Percentiles rank a stretch among this genome's conserved stretches.
Evolutionary conservation across 2,329 filamentous ascomycete genomes (phyloP).

Genomic region (Penicillium sp.): DNA sequence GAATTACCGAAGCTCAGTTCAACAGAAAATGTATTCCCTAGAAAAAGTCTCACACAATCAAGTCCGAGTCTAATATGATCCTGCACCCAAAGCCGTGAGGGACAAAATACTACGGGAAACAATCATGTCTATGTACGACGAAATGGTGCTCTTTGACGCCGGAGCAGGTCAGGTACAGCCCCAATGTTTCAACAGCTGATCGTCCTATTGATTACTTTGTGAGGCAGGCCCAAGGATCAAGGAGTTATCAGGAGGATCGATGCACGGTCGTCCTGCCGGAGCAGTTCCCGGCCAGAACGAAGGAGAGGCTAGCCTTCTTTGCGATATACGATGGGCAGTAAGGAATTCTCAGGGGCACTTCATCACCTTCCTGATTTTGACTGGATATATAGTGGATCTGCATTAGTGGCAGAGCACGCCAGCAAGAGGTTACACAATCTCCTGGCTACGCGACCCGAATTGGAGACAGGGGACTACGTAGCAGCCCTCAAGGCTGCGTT

Average conservation of each 20-base stretch:
- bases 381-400: constrained; percentile 27
- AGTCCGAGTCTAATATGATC: constrained; percentile 2
- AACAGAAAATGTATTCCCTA: neutral
- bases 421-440: constrained; percentile 27
- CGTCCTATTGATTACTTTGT: neutral
- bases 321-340: constrained; percentile 40
- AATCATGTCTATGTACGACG: constrained; percentile 25
- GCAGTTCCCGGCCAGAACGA: constrained; percentile 28
- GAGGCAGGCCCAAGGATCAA: constrained; percentile 30
- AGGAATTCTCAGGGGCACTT: constrained; percentile 6
- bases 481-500: constrained; percentile 32
- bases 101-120: constrained; percentile 23
- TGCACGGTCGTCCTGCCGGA: constrained; percentile 29
- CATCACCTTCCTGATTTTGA: constrained; percentile 6
- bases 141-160: constrained; percentile 30
- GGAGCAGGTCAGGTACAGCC: constrained; percentile 29
- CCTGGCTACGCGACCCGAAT: constrained; percentile 30
- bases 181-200: neutral
- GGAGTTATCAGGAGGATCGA: constrained; percentile 34
- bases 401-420: constrained; percentile 34
- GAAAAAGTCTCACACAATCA: neutral
- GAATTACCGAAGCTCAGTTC: neutral
- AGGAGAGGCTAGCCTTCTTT: constrained; percentile 32
- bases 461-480: constrained; percentile 30
- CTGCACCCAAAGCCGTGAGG: constrained; percentile 12